Evolutionary conservation across 805 yeast species (phyloP).

Genomic region (Wickerhamiella azyma): DNA sequence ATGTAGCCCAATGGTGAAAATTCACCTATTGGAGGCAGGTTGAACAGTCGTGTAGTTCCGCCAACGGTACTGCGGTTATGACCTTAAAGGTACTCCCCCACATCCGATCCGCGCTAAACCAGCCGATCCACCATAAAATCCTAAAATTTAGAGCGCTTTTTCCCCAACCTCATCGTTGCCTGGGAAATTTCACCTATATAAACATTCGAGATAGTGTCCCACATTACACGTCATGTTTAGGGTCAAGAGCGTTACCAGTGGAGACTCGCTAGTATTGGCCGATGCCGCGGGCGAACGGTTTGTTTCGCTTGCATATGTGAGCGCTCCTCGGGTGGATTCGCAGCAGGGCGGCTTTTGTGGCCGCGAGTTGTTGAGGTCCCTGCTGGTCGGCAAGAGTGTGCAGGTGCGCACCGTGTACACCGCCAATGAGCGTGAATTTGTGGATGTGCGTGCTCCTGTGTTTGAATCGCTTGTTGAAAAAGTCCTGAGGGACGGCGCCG

Average conservation of each 20-base stretch:
- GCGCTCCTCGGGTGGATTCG: slow-evolving; percentile 38
- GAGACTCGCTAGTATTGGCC: not conserved
- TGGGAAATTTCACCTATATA: not conserved
- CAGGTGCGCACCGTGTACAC: slow-evolving; percentile 45
- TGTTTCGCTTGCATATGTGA: slow-evolving; percentile 50
- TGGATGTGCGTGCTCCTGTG: slow-evolving; percentile 53
- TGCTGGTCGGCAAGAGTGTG: slow-evolving; percentile 51
- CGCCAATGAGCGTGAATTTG: slow-evolving; percentile 44
- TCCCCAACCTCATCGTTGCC: too few relatives aligned
- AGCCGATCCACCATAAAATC: too few relatives aligned
- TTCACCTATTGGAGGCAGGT: too few relatives aligned
- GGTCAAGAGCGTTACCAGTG: slow-evolving; percentile 7
- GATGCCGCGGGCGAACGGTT: slow-evolving; percentile 34
- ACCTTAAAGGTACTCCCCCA: too few relatives aligned
- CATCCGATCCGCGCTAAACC: too few relatives aligned
- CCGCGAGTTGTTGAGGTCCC: slow-evolving; percentile 46
- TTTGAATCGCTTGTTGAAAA: slow-evolving; percentile 46
- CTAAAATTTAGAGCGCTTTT: too few relatives aligned
- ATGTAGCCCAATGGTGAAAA: too few relatives aligned
- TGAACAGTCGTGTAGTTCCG: too few relatives aligned
- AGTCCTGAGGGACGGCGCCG: slow-evolving; percentile 45
- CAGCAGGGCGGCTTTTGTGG: slow-evolving; percentile 40
- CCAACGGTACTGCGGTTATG: too few relatives aligned
- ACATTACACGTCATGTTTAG: slow-evolving; percentile 3
- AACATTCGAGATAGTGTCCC: not conserved